A percentile compares a stretch with the other conserved stretches of the same genome.
These are phyloP conservation scores for Polytrichum commune DNA, from an alignment of 225 moss, liverwort and hornwort species.

Conservation along the genomic window DNA sequence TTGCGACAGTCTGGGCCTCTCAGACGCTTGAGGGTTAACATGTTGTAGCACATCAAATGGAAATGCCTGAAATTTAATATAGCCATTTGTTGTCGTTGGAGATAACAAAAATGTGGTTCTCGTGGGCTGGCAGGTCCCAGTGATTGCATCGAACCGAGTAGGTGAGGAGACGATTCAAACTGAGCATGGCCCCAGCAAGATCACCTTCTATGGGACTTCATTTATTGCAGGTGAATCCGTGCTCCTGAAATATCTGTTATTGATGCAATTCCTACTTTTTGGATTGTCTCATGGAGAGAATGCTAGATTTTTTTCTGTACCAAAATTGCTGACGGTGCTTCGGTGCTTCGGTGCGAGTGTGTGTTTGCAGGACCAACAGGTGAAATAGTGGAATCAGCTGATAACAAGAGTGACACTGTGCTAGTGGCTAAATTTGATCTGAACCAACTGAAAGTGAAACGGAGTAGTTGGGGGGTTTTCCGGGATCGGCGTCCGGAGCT, in stretches of 20 bases:
- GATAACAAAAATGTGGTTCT: too few relatives aligned
- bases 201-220: slow-evolving; percentile 84
- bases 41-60: too few relatives aligned
- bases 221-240: slow-evolving; percentile 69
- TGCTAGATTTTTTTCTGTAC: too few relatives aligned
- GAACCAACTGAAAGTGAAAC: slow-evolving; percentile 56
- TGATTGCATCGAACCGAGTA: slow-evolving; percentile 83
- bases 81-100: too few relatives aligned
- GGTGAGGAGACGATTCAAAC: slow-evolving; percentile 76
- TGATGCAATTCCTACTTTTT: too few relatives aligned
- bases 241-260: not conserved
- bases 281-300: too few relatives aligned
- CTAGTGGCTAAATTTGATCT: slow-evolving; percentile 83
- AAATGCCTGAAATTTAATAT: too few relatives aligned
- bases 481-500: slow-evolving; percentile 87
- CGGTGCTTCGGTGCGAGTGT: too few relatives aligned
- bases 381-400: slow-evolving; percentile 77
- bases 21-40: too few relatives aligned
- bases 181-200: slow-evolving; percentile 76
- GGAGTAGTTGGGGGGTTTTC: slow-evolving; percentile 87
- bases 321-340: not conserved
- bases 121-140: slow-evolving; percentile 38
- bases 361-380: slow-evolving; percentile 70
- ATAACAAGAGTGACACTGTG: slow-evolving; percentile 65
- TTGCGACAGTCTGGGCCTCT: too few relatives aligned